Evolutionary conservation across 148 eudicot genomes (phyloP).

Genomic region (Rhododendron vialii): DNA sequence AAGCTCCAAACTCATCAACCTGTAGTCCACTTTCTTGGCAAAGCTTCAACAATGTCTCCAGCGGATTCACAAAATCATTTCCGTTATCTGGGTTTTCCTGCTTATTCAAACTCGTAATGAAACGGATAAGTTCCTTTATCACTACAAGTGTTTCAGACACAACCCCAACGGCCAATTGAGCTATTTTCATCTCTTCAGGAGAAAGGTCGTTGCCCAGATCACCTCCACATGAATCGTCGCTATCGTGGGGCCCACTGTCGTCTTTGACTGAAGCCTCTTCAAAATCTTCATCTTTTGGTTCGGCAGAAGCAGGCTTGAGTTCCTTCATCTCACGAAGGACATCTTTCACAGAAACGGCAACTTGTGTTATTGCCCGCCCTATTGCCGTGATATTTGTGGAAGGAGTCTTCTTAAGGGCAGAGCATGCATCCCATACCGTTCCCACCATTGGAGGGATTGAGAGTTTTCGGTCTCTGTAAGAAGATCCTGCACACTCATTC

Average conservation of each 20-base stretch:
- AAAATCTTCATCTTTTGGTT: slow-evolving; percentile 21
- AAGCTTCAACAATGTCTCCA: slow-evolving; percentile 66
- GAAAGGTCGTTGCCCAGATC: slow-evolving; percentile 74
- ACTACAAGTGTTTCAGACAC: slow-evolving; percentile 51
- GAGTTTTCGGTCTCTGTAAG: slow-evolving; percentile 28
- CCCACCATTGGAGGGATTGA: slow-evolving; percentile 64
- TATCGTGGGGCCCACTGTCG: slow-evolving; percentile 24
- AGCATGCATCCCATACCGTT: slow-evolving; percentile 76
- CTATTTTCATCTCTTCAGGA: slow-evolving; percentile 75
- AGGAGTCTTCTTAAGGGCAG: slow-evolving; percentile 81
- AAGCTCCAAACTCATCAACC: slow-evolving; percentile 90
- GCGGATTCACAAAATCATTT: slow-evolving; percentile 30
- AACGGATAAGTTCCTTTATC: slow-evolving; percentile 70
- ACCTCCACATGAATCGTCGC: slow-evolving; percentile 31
- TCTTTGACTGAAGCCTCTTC: slow-evolving; percentile 14
- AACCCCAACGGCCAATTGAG: slow-evolving; percentile 38
- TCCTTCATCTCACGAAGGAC: slow-evolving; percentile 90
- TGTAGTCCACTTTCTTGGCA: slow-evolving; percentile 56
- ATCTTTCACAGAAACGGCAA: slow-evolving; percentile 82
- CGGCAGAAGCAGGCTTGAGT: slow-evolving; percentile 57
- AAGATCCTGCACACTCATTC: slow-evolving; percentile 37
- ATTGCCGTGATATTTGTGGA: slow-evolving; percentile 70
- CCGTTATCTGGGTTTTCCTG: slow-evolving; percentile 28
- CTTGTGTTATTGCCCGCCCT: slow-evolving; percentile 77
- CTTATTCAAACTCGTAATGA: slow-evolving; percentile 57